These are phyloP conservation scores for Nicotiana attenuata DNA, from an alignment of 257 asterid genomes.

Conservation along the genomic window DNA sequence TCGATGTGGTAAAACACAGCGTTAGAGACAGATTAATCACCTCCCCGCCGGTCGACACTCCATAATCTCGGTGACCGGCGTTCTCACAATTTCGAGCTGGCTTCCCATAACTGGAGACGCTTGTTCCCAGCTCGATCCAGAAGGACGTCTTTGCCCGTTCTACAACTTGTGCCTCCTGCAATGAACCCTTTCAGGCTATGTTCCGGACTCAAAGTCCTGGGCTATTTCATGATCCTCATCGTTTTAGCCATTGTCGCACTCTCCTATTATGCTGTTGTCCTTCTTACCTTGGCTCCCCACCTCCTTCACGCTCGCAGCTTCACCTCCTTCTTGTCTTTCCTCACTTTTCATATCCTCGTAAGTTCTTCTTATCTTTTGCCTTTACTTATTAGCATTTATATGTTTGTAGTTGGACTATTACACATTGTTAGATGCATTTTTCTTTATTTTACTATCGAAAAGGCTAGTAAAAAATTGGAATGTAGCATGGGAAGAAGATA, in stretches of 20 bases:
- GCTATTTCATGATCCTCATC: constrained; percentile 66
- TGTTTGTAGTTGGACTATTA: background rate
- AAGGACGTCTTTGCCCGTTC: background rate
- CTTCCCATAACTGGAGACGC: constrained; percentile 27
- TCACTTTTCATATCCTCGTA: constrained; percentile 72
- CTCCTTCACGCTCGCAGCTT: constrained; percentile 46
- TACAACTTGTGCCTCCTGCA: background rate
- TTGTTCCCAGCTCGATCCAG: constrained; percentile 27
- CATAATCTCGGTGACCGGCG: too few species aligned
- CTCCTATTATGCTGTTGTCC: constrained; percentile 65
- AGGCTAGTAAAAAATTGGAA: background rate
- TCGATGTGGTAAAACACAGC: too few species aligned
- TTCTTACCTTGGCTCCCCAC: constrained; percentile 62
- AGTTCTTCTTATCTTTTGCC: background rate
- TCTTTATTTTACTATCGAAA: background rate
- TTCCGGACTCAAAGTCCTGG: constrained; percentile 65
- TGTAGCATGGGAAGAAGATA: too few species aligned
- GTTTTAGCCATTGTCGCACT: constrained; percentile 48
- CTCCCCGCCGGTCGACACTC: too few species aligned
- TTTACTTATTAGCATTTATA: background rate
- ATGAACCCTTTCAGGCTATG: constrained; percentile 73
- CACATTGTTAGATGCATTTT: background rate
- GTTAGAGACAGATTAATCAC: too few species aligned
- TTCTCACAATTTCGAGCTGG: constrained; percentile 14
- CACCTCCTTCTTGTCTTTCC: constrained; percentile 33